A percentile compares a stretch with the other conserved stretches of the same genome.
phyloP scores from a whole-genome alignment of 2,329 filamentous ascomycete genomes.

The Xylaria sp. region DNA sequence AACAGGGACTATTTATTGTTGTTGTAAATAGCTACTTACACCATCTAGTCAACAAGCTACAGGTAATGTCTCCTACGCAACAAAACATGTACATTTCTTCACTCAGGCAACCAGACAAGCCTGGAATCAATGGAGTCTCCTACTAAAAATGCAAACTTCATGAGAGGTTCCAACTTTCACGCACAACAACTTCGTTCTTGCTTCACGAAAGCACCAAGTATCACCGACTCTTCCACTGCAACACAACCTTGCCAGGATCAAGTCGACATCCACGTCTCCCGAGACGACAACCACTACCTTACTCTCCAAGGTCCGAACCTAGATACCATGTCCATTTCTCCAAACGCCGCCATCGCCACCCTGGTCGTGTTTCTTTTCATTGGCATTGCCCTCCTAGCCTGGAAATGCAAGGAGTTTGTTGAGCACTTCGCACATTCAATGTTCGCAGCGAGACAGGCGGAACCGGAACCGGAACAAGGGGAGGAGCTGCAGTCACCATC shows the following conservation, averaged over 20 bases:
- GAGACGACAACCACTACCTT: too few relatives aligned
- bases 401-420: slow-evolving; percentile 34
- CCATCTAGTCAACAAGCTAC: too few relatives aligned
- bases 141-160: background rate
- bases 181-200: background rate
- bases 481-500: background rate
- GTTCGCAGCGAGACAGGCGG: slow-evolving; percentile 31
- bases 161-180: background rate
- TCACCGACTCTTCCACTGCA: too few relatives aligned
- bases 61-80: background rate
- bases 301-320: background rate
- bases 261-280: background rate
- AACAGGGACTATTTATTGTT: background rate
- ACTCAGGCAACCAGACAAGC: background rate
- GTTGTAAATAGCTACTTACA: too few relatives aligned
- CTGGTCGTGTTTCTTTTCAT: slow-evolving; percentile 38
- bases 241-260: background rate
- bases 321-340: slow-evolving; percentile 2
- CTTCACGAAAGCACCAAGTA: too few relatives aligned
- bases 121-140: background rate
- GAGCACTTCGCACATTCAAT: slow-evolving; percentile 35
- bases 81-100: background rate
- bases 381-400: slow-evolving; percentile 29
- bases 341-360: slow-evolving; percentile 39
- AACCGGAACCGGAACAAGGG: slow-evolving; percentile 1